Evolutionary conservation across 495 filamentous ascomycete genomes (phyloP), one percentile per base, ranked within the genome.

Genomic region (Neurospora sp.): DNA sequence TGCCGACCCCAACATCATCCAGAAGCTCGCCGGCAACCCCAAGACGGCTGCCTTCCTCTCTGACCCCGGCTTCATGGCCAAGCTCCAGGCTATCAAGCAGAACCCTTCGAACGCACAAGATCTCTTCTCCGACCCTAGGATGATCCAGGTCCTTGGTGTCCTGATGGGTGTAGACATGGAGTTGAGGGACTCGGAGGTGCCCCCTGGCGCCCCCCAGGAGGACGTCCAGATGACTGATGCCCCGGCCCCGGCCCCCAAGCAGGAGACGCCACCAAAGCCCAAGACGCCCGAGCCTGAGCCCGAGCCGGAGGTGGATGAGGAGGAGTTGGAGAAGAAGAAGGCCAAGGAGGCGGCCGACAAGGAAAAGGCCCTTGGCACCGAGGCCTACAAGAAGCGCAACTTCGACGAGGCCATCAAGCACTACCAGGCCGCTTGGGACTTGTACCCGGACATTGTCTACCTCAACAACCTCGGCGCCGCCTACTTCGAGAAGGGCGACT

Each of bases 311-410:
- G 84, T 90, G 76, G 92, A 96, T 76, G 93, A 97, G 77, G 96
- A 98, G 78, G 86, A 89, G 0, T 80, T 89, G 73, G 91, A 90
- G 39, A 92, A 93, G 84, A 91, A 90, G 82, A 91, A 96, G 86
- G 94, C 94, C 0, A 94, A 98, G 85, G 93, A 90, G 78, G 93
- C 92, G 42, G 96, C 93, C 70, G 96, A 99, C 76, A 91, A 93
- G 71, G 94, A 98, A 86, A 99, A 98, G 88, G 91, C 90, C 71
- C 85, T 97, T 69, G 96, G 96, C 71, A 99, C 94, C 37, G 93
- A 97, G 75, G 90, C 90, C 78, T 99, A 99, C 86, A 99, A 98
- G 90, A 97, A 98, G 88, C 89, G 94, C 76, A 89, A 97, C 77
- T 96, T 98, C 72, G 96, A 98, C 76, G 88, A 90, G 77, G 96